Evolutionary conservation across 1,284 basidiomycete genomes (phyloP).

Genomic region (Coniferiporia weirii): DNA sequence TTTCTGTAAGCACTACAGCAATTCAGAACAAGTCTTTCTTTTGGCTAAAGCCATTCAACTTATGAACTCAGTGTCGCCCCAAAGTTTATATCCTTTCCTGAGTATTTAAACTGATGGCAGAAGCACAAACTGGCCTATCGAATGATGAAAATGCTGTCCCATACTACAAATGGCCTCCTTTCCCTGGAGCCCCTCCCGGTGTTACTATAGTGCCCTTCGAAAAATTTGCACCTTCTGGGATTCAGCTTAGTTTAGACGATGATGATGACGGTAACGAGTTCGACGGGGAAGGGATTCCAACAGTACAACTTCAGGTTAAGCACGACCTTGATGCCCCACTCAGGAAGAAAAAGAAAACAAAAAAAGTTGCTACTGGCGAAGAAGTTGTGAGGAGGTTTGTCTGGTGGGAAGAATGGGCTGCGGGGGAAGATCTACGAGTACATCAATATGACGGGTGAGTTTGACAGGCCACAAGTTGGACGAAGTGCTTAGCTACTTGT

Average conservation of each 20-base stretch:
- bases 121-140: neutral
- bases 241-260: slow-evolving; percentile 39
- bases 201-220: slow-evolving; percentile 53
- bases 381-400: slow-evolving; percentile 28
- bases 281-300: slow-evolving; percentile 63
- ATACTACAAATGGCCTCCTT: slow-evolving; percentile 49
- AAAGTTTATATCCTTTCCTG: neutral
- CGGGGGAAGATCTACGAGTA: slow-evolving; percentile 40
- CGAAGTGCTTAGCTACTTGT: neutral
- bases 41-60: too few species aligned
- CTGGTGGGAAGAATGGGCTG: slow-evolving; percentile 68
- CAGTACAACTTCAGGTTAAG: slow-evolving; percentile 46
- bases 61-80: too few species aligned
- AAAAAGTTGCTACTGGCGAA: slow-evolving; percentile 24
- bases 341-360: slow-evolving; percentile 37
- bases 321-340: slow-evolving; percentile 44
- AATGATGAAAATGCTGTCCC: slow-evolving; percentile 7
- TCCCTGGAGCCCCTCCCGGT: slow-evolving; percentile 48
- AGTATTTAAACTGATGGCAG: neutral
- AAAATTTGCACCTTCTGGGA: slow-evolving; percentile 55
- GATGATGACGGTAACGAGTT: slow-evolving; percentile 43
- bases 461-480: neutral
- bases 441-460: slow-evolving; percentile 41
- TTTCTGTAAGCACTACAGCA: neutral
- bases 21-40: too few species aligned